A percentile compares a stretch with the other conserved stretches of the same genome.
phyloP scores from a whole-genome alignment of 331 rosid genomes.

The Dryas integrifolia region DNA sequence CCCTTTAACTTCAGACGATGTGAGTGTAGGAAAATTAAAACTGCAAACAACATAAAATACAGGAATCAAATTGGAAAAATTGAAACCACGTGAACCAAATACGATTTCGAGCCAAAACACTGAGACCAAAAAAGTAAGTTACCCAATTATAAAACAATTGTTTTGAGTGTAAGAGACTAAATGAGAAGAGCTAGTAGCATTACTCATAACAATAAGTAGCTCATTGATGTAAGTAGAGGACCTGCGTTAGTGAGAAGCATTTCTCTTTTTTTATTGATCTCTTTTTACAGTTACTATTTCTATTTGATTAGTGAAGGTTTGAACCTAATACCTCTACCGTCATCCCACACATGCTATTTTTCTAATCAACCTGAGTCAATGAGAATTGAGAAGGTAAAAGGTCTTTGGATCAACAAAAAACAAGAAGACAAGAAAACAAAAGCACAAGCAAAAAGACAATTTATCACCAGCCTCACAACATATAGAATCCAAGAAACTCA shows the following conservation, averaged over 20 bases:
- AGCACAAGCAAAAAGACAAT: conserved; percentile 17
- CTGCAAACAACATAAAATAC: too few relatives aligned
- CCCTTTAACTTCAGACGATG: too few relatives aligned
- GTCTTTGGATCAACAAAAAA: not conserved
- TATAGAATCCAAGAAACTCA: not conserved
- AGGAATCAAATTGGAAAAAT: too few relatives aligned
- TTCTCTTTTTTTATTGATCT: not conserved
- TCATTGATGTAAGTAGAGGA: not conserved
- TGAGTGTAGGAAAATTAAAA: too few relatives aligned
- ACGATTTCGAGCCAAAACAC: too few relatives aligned
- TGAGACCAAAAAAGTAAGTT: too few relatives aligned
- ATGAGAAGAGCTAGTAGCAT: too few relatives aligned
- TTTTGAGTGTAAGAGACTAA: too few relatives aligned
- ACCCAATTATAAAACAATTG: too few relatives aligned
- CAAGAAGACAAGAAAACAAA: not conserved
- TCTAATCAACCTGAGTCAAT: not conserved
- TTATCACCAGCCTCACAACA: conserved; percentile 10
- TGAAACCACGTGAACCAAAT: too few relatives aligned
- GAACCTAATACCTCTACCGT: too few relatives aligned
- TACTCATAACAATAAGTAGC: not conserved
- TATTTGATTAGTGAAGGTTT: too few relatives aligned
- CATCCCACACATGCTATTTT: not conserved
- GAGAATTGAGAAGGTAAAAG: not conserved
- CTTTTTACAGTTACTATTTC: not conserved
- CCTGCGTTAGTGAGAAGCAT: not conserved